Evolutionary conservation across 2,329 filamentous ascomycete genomes (phyloP).

Genomic region (Thermochaetoides dissita): DNA sequence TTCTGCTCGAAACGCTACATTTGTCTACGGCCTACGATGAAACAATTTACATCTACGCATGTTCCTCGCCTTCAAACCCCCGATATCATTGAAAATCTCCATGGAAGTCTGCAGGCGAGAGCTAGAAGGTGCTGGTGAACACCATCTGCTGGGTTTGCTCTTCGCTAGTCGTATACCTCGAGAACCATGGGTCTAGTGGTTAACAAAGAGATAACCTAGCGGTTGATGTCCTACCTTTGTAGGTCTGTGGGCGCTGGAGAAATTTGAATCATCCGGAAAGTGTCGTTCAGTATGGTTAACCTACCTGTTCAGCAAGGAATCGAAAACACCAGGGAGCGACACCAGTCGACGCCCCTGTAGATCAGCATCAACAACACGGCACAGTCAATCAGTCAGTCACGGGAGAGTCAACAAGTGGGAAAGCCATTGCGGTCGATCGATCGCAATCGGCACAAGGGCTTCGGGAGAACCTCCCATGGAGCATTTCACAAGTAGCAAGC

Average conservation of each 20-base stretch:
- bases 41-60: slow-evolving; percentile 23
- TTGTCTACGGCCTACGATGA: too few relatives aligned
- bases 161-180: slow-evolving; percentile 93
- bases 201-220: slow-evolving; percentile 84
- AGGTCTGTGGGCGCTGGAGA: neutral
- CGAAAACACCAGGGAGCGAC: neutral
- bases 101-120: slow-evolving; percentile 73
- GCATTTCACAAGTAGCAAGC: slow-evolving; percentile 43
- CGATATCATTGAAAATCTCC: slow-evolving; percentile 50
- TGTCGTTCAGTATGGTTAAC: too few relatives aligned
- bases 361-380: neutral
- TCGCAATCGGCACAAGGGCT: slow-evolving; percentile 24
- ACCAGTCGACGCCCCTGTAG: too few relatives aligned
- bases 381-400: neutral
- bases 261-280: too few relatives aligned
- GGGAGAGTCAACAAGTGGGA: slow-evolving; percentile 5
- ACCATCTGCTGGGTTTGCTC: slow-evolving; percentile 42
- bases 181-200: slow-evolving; percentile 58
- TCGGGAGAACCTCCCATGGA: slow-evolving; percentile 67
- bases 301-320: neutral
- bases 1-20: too few relatives aligned
- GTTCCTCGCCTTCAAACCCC: slow-evolving; percentile 81
- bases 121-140: slow-evolving; percentile 34
- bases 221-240: slow-evolving; percentile 22
- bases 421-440: slow-evolving; percentile 9